Base-by-base conservation (phyloP, 345 rosid species). In the Brassica cretica region DNA sequence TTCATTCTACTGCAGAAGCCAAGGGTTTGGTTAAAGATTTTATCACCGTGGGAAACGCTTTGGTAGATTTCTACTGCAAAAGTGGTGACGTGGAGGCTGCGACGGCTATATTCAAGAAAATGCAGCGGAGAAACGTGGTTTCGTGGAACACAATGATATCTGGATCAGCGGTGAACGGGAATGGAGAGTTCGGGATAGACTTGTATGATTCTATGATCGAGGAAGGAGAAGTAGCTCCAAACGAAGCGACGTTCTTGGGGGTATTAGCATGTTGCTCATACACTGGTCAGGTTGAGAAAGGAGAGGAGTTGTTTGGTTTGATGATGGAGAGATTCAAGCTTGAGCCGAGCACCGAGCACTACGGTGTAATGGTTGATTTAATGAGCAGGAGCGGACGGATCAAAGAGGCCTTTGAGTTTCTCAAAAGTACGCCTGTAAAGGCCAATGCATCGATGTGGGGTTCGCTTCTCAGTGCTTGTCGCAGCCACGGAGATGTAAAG, bases 131-230 rank as follows among this genome's bases (percentile, higher is more conserved):
- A 81, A 84, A 81, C 44, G 83, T 86, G 25, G 81, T 88, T 72
- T 87, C 92, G 0, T 91, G 94, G 94, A 91, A 91, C 74, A 67
- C 83, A 5, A 84, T 91, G 90, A 89, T 89, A 29, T 86, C 90
- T 0, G 92, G 92, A 21, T 71, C 88, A 67, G 97, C 94, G 0
- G 81, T 84, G 8, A 83, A 86, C 30, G 92, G 97, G 30, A 86
- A 76, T 60, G 92, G 89, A 29, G 82, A 87, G 55, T 69, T 78
- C 3, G 94, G 94, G 30, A 63, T 88, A 37, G 80, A 83, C 2
- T 78, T 87, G 75, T 89, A 86, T 19, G 88, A 89, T 82, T 64
- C 69, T 78, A 88, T 91, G 97, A 75, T 82, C 5, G 68, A 72
- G 39, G 80, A 77, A 59, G 58, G 78, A 55, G 76, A 85, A 24